Conservation (phyloP, 2,329 filamentous ascomycete genomes). For the Cordyceps militaris region DNA sequence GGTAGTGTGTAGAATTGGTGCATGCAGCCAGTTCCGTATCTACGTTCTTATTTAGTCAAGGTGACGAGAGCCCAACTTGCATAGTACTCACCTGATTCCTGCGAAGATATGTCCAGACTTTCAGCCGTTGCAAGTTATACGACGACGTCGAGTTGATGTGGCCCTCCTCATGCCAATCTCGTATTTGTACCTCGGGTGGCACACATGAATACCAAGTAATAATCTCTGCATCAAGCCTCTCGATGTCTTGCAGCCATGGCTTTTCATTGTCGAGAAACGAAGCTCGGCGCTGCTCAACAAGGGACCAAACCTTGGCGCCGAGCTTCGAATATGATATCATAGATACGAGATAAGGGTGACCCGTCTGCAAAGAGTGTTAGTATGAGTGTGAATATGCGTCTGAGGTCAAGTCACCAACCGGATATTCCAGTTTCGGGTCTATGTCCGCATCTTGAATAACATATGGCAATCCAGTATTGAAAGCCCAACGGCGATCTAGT, state of each 20-base stretch:
- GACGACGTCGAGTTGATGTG: conserved; percentile 48
- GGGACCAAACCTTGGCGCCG: conserved; percentile 78
- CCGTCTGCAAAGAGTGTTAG: conserved; percentile 32
- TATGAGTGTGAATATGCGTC: neutral
- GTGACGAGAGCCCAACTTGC: neutral
- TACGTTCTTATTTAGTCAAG: conserved; percentile 16
- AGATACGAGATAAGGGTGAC: conserved; percentile 64
- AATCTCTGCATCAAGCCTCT: conserved; percentile 74
- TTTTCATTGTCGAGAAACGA: conserved; percentile 1
- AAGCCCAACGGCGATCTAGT: conserved; percentile 79
- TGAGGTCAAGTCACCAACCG: conserved; percentile 40
- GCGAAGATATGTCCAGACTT: conserved; percentile 77
- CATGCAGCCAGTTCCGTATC: conserved; percentile 83
- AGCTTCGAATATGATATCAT: conserved; percentile 84
- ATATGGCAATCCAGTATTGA: conserved; percentile 83
- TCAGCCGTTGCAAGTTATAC: conserved; percentile 64
- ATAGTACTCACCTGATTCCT: conserved; percentile 60
- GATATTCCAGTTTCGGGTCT: conserved; percentile 69
- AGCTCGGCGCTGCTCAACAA: conserved; percentile 51
- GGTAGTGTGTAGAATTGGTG: conserved; percentile 77
- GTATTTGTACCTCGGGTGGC: conserved; percentile 52
- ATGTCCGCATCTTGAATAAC: conserved; percentile 80
- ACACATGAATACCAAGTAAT: conserved; percentile 79
- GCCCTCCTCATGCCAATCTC: conserved; percentile 49
- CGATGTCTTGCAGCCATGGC: conserved; percentile 52